A percentile compares a stretch with the other conserved stretches of the same genome.
Conservation (phyloP, 2,329 filamentous ascomycete genomes). For the Aureobasidium lini region DNA sequence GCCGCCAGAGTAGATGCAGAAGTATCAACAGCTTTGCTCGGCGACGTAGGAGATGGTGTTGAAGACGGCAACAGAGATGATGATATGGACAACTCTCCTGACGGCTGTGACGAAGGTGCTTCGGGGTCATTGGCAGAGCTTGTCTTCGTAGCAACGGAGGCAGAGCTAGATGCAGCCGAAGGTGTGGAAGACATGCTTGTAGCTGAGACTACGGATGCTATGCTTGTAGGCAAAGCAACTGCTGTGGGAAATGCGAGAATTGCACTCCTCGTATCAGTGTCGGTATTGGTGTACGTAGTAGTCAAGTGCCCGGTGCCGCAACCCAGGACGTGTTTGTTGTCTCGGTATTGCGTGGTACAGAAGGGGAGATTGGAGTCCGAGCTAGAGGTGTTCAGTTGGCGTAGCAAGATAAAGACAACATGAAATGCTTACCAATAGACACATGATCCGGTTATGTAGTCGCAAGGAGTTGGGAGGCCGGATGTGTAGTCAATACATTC, state of each 20-base stretch:
- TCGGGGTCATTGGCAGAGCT: neutral
- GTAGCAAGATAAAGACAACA: neutral
- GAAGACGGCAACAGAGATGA: neutral
- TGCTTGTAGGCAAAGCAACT: too few relatives aligned
- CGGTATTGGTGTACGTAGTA: neutral
- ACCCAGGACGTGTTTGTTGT: neutral
- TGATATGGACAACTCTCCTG: neutral
- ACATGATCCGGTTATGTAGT: conserved; percentile 18
- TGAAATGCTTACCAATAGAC: conserved; percentile 15
- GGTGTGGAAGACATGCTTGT: neutral
- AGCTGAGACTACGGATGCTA: neutral
- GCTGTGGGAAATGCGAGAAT: neutral
- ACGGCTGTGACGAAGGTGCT: neutral
- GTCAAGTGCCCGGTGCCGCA: neutral
- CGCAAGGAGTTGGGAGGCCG: conserved; percentile 11
- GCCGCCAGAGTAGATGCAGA: neutral
- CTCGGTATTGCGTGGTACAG: neutral
- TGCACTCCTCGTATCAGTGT: neutral
- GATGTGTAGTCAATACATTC: conserved; percentile 17
- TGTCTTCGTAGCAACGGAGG: neutral
- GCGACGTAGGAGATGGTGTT: neutral
- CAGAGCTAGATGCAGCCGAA: neutral
- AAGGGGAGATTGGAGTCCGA: neutral
- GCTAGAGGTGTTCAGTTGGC: neutral
- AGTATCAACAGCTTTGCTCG: neutral